A percentile compares a stretch with the other conserved stretches of the same genome.
These are phyloP conservation scores for Phytomonas sp. DNA, from an alignment of 208 protist species.

Conservation along the genomic window DNA sequence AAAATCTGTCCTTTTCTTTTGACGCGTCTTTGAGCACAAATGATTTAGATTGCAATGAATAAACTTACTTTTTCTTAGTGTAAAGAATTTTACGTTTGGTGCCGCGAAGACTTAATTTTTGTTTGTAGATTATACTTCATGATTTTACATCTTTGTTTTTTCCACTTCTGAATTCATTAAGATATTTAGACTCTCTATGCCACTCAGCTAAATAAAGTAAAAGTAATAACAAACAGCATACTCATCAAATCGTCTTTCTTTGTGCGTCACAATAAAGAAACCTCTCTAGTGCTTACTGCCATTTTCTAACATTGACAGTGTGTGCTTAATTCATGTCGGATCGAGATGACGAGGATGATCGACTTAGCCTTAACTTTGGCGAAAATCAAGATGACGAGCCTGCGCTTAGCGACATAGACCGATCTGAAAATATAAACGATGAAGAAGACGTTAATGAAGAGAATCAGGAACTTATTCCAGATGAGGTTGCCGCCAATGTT, in stretches of 20 bases:
- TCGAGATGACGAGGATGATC: slow-evolving; percentile 44
- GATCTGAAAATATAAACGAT: slow-evolving; percentile 17
- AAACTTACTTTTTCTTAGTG: not conserved
- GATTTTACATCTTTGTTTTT: not conserved
- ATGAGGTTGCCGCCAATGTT: slow-evolving; percentile 39
- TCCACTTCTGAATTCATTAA: not conserved
- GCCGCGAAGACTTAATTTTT: not conserved
- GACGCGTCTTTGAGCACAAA: not conserved
- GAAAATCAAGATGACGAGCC: slow-evolving; percentile 32
- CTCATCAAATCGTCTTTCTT: slow-evolving; percentile 1
- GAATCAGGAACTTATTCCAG: slow-evolving; percentile 29
- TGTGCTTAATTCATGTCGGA: slow-evolving; percentile 26
- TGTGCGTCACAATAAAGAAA: slow-evolving; percentile 1
- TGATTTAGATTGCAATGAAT: not conserved
- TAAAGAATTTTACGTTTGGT: not conserved
- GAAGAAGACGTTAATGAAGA: slow-evolving; percentile 20
- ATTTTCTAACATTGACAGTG: not conserved
- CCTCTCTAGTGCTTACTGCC: not conserved
- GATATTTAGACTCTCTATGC: not conserved
- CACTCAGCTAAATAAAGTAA: not conserved
- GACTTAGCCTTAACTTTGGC: slow-evolving; percentile 46
- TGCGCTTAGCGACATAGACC: slow-evolving; percentile 17
- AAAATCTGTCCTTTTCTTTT: slow-evolving; percentile 10
- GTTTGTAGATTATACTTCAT: not conserved
- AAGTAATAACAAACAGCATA: not conserved